Evolutionary conservation across 805 yeast genomes (phyloP), one percentile per base, ranked within the genome.

Genomic region (Kuraishia piskuri): DNA sequence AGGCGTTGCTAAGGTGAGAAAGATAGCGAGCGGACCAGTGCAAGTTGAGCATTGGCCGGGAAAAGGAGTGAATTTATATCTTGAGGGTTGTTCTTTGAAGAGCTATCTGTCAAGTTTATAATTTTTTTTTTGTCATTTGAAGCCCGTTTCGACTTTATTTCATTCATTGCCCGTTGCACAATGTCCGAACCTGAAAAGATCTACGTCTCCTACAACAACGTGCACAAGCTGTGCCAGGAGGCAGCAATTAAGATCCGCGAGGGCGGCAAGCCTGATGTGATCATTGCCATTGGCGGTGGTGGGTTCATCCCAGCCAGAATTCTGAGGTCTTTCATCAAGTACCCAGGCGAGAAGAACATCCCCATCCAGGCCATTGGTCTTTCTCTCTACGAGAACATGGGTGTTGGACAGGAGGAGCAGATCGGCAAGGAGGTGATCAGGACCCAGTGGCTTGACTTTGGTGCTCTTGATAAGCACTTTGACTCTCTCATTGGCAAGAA

Each of bases 401-500:
- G 74, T 4, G 75, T 76, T 22, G 70, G 74, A 25, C 73, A 68
- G 45, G 59, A 60, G 22, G 86, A 79, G 56, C 67, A 69, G 55
- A 84, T 84, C 54, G 95, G 95, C 50, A 81, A 82, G 61, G 91
- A 89, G 69, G 96, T 89, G 50, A 74, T 88, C 44, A 82, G 95
- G 67, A 89, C 95, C 22, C 96, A 89, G 72, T 89, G 96, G 96
- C 77, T 89, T 49, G 96, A 89, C 65, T 87, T 88, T 68, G 84
- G 87, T 58, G 80, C 87, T 50, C 72, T 87, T 52, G 77, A 75
- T 50, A 75, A 81, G 68, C 88, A 84, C 68, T 82, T 84, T 59
- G 87, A 84, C 59, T 83, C 88, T 49, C 75, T 89, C 57, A 84
- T 89, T 55, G 96, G 95, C 60, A 89, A 88, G 70, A 84, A 83